Evolutionary conservation across 176 grass and related monocot species (phyloP).

Genomic region (Pontederia crassipes): DNA sequence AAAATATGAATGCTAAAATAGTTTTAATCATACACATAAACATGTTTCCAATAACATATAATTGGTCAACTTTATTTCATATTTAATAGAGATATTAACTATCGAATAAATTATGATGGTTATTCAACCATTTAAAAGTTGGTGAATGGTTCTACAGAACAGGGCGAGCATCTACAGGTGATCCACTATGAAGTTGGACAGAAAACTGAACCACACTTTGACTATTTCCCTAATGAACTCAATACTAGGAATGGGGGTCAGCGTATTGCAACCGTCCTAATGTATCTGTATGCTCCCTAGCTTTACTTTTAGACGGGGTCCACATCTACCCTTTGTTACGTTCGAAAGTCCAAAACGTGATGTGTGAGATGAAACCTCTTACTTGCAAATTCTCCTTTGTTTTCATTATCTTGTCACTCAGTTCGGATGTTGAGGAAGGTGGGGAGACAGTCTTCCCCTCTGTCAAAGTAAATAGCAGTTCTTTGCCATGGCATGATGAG

Average conservation of each 20-base stretch:
- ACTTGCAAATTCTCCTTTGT: constrained; percentile 22
- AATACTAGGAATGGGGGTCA: constrained; percentile 91
- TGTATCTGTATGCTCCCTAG: constrained; percentile 82
- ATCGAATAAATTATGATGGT: no score
- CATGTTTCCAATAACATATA: no score
- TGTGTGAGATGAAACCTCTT: not conserved
- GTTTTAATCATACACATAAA: no score
- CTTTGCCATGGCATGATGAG: constrained; percentile 61
- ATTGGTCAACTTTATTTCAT: no score
- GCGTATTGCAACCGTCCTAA: constrained; percentile 92
- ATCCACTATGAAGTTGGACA: constrained; percentile 98
- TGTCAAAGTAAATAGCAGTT: constrained; percentile 66
- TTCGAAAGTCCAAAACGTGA: not conserved
- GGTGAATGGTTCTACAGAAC: constrained; percentile 34
- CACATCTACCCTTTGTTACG: not conserved
- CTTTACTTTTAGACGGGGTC: not conserved
- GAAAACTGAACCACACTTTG: constrained; percentile 86
- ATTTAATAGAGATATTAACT: no score
- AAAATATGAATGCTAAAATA: no score
- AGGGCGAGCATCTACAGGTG: constrained; percentile 93
- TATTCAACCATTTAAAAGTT: constrained; percentile 1
- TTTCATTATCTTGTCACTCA: constrained; percentile 20
- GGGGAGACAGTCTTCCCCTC: constrained; percentile 87
- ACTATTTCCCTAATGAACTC: constrained; percentile 86
- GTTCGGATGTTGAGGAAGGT: constrained; percentile 98